Percentiles rank a stretch among this genome's conserved stretches.
Conservation (phyloP, 352 stramenopile genomes). For the Elongisporangium undulatum region DNA sequence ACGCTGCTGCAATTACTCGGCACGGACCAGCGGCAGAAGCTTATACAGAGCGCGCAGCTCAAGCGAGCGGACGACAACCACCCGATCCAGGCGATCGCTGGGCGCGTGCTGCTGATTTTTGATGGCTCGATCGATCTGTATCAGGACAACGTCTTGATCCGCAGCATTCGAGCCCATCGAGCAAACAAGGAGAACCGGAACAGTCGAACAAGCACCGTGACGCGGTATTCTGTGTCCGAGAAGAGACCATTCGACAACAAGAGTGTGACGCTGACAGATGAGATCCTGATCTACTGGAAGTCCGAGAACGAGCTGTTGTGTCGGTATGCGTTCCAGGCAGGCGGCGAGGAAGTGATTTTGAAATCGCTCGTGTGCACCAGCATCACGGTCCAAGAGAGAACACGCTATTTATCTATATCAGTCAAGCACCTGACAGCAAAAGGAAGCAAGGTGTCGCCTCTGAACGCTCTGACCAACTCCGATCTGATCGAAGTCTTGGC, state of each 20-base stretch:
- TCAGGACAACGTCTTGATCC: constrained; percentile 32
- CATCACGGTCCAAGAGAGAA: constrained; percentile 35
- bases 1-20: constrained; percentile 64
- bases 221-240: constrained; percentile 6
- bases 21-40: constrained; percentile 36
- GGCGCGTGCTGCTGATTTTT: constrained; percentile 45
- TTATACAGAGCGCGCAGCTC: constrained; percentile 43
- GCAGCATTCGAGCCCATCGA: constrained; percentile 27
- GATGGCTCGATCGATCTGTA: constrained; percentile 51
- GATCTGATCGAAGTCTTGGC: constrained; percentile 57
- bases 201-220: constrained; percentile 15
- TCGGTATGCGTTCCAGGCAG: constrained; percentile 52
- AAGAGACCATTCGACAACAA: constrained; percentile 20
- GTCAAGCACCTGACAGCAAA: constrained; percentile 29
- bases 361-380: constrained; percentile 48
- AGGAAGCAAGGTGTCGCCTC: constrained; percentile 16
- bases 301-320: constrained; percentile 53
- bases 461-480: constrained; percentile 66
- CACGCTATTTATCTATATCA: constrained; percentile 31
- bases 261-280: constrained; percentile 27
- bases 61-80: constrained; percentile 32
- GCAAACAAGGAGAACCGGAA: constrained; percentile 2
- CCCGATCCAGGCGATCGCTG: constrained; percentile 19
- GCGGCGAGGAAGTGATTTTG: constrained; percentile 58
- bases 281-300: constrained; percentile 64